Percentiles rank a stretch among this genome's conserved stretches.
phyloP scores from a whole-genome alignment of 2,329 filamentous ascomycete species.

The Claviceps paspali region DNA sequence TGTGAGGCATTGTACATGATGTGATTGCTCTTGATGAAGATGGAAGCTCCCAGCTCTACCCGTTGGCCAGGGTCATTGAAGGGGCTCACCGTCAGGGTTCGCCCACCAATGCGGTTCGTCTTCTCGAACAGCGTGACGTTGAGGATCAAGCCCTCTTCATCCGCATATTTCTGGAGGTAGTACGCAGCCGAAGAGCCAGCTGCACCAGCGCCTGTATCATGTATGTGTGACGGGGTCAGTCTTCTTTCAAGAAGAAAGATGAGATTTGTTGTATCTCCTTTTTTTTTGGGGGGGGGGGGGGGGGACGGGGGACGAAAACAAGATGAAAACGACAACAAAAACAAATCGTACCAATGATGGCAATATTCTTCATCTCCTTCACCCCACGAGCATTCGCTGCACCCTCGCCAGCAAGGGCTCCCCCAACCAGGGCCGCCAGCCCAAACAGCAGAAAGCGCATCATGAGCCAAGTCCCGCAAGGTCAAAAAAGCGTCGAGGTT shows the following conservation, averaged over 20 bases:
- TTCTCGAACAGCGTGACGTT: constrained; percentile 86
- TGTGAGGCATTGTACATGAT: constrained; percentile 63
- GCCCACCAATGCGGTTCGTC: constrained; percentile 62
- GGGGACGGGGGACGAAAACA: too few relatives aligned
- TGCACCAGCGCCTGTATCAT: constrained; percentile 68
- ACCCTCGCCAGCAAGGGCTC: constrained; percentile 8
- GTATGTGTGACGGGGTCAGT: too few relatives aligned
- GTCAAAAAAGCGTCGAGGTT: too few relatives aligned
- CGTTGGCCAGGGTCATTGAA: constrained; percentile 52
- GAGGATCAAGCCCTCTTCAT: constrained; percentile 40
- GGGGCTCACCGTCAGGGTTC: constrained; percentile 69
- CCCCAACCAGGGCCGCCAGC: constrained; percentile 5
- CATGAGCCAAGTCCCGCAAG: not conserved
- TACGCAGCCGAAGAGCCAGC: constrained; percentile 80
- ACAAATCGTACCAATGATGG: constrained; percentile 20
- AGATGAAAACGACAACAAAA: too few relatives aligned
- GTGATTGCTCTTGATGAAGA: constrained; percentile 74
- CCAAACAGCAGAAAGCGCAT: constrained; percentile 5
- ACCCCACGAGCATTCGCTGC: constrained; percentile 4
- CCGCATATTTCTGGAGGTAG: constrained; percentile 58
- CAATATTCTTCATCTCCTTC: constrained; percentile 17
- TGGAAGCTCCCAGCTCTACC: constrained; percentile 79
- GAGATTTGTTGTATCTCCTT: too few relatives aligned
- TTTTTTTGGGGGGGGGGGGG: too few relatives aligned
- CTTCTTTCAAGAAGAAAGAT: too few relatives aligned